Conservation (phyloP, 2,329 filamentous ascomycete species). For the Tolypocladium sp. region DNA sequence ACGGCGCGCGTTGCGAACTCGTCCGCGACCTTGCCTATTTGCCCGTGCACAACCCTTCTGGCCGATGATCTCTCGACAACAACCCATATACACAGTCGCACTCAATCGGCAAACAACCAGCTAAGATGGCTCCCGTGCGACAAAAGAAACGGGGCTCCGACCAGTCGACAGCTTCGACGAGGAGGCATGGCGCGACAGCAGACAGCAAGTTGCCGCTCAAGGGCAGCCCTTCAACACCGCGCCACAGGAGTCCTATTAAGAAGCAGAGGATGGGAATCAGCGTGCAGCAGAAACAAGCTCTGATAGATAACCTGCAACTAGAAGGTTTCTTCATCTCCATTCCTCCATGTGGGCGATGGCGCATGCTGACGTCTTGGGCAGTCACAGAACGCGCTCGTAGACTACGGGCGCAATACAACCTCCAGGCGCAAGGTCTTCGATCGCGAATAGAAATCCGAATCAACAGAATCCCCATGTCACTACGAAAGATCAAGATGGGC, state of each 20-base stretch:
- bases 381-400: slow-evolving; percentile 83
- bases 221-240: slow-evolving; percentile 27
- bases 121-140: slow-evolving; percentile 37
- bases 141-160: slow-evolving; percentile 23
- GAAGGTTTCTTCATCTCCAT: slow-evolving; percentile 54
- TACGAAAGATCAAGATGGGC: slow-evolving; percentile 74
- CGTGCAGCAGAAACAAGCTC: slow-evolving; percentile 68
- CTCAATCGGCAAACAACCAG: slow-evolving; percentile 7
- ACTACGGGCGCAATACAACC: slow-evolving; percentile 77
- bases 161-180: slow-evolving; percentile 7
- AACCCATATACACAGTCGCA: slow-evolving; percentile 2
- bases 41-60: not conserved
- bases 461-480: slow-evolving; percentile 75
- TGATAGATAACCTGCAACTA: slow-evolving; percentile 83
- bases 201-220: slow-evolving; percentile 13
- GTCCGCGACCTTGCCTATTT: not conserved
- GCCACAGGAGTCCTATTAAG: slow-evolving; percentile 50
- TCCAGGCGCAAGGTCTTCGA: slow-evolving; percentile 77
- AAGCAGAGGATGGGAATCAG: slow-evolving; percentile 54
- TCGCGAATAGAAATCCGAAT: slow-evolving; percentile 86
- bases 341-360: not conserved
- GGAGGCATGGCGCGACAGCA: slow-evolving; percentile 9
- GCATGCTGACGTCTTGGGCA: slow-evolving; percentile 24
- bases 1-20: slow-evolving; percentile 4
- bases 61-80: not conserved